These are phyloP conservation scores for Cordyceps sp. DNA, from an alignment of 2,329 filamentous ascomycete species.

Conservation along the genomic window DNA sequence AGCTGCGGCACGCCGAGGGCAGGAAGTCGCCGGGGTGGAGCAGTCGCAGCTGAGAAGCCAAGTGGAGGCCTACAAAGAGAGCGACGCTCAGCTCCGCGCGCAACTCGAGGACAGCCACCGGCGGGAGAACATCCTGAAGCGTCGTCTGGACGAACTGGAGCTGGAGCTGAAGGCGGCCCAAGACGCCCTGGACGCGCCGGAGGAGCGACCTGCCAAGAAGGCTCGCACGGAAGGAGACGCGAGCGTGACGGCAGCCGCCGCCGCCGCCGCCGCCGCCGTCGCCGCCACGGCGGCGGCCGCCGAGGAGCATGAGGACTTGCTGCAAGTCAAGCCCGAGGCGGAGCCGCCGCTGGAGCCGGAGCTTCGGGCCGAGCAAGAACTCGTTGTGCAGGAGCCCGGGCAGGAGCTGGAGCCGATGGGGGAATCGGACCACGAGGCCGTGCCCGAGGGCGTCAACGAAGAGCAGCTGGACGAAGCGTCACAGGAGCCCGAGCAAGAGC, in stretches of 20 bases:
- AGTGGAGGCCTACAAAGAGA: conserved; percentile 27
- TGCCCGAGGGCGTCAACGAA: neutral
- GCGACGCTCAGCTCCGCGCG: conserved; percentile 30
- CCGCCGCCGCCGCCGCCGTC: neutral
- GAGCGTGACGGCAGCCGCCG: neutral
- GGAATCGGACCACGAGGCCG: neutral
- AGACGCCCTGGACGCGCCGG: conserved; percentile 4
- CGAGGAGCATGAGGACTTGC: neutral
- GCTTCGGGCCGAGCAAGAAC: too few species aligned
- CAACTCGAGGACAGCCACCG: conserved; percentile 63
- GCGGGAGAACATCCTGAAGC: conserved; percentile 68
- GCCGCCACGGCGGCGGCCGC: neutral
- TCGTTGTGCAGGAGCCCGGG: too few species aligned
- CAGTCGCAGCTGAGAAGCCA: conserved; percentile 40
- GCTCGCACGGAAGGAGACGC: conserved; percentile 3
- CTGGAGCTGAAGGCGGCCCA: conserved; percentile 28
- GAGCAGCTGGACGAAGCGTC: neutral
- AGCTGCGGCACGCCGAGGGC: conserved; percentile 44
- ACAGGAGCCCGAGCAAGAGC: neutral
- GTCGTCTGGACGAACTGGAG: conserved; percentile 66
- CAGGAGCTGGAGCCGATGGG: neutral
- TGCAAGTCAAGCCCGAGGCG: neutral
- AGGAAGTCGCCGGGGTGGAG: conserved; percentile 37
- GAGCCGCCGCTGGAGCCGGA: neutral
- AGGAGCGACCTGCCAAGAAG: conserved; percentile 5